Evolutionary conservation across 2,329 filamentous ascomycete species (phyloP), one percentile per base, ranked within the genome.

Genomic region (Cryphonectria nitschkei): DNA sequence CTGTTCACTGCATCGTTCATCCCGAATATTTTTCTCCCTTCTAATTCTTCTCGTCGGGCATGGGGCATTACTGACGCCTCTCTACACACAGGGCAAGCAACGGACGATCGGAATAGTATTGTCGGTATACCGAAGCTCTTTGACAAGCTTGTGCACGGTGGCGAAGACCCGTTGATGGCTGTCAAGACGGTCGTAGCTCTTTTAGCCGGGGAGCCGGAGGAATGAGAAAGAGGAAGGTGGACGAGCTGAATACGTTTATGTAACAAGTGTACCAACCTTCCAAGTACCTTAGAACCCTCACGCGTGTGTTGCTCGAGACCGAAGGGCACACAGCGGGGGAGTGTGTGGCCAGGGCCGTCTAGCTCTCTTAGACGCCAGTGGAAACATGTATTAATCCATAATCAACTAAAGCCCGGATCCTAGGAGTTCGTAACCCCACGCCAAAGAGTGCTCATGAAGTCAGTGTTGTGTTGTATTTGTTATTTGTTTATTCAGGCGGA

Each of bases 181-280:
- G 85, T 90, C 6, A 85, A 84, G 74, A 88, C 85, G 1, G 83
- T 92, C 67, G 85, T 90, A 19, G 87, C 88, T n/a, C 79, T 93
- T 43, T 75, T 93, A 61, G 82, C 82, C 1, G 85, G 85, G n/a
- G 83, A 84, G 63, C 65, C 70, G 2, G n/a, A 32, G 14, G 22
- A 67, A 22, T 73, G 34, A 70, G 37, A 32, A 22, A 1, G 26
- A 58, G 26, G 26, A 32, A 32, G 13, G 5, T 32, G 54, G 46
- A 50, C 19, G 19, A 19, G 16, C 14, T 41, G 41, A n/a, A 3
- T 37, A 29, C 37, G 70, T 72, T 19, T 61, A 26, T 41, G 37
- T 39, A 11, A 2, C 9, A 11, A 11, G 37, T 11, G 19, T n/a
- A n/a, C 22, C 46, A n/a, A 29, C 73, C 71, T 69, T 56, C 50